Evolutionary conservation across 805 yeast genomes (phyloP), one percentile per base, ranked within the genome.

Genomic region (Komagataella pastoris): DNA sequence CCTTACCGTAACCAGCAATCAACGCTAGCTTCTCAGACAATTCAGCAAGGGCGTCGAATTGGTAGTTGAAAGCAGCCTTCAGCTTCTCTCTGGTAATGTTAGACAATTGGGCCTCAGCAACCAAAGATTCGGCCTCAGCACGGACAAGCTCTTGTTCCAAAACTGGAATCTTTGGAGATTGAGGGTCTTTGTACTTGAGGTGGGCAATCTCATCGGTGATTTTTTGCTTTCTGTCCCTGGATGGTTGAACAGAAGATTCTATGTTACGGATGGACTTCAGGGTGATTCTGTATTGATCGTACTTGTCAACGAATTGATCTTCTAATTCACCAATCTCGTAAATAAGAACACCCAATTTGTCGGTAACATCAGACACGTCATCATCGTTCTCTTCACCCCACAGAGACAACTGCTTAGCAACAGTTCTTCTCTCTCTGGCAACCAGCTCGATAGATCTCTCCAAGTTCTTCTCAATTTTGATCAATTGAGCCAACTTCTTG

Each of bases 331-430:
- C 97, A 66, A 93, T 80, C 77, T 91, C 98, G 74, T 83, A 91
- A 64, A 93, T 81, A 58, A 91, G 77, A 52, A 91, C 97, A 67
- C 98, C 98, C 68, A 91, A 80, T 73, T 93, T 90, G 73, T 91
- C 99, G 59, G 98, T 91, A 57, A 91, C 89, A 70, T 91, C 98
- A 55, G 93, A 82, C 52, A 91, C 96, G 64, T 91, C 99, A 64
- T 91, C 98, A 67, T 91, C 98, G 66, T 90, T 89, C 66, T 85
- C 95, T 69, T 87, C 96, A 74, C 99, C 99, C 99, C 99, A 91
- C 59, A 84, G 69, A 43, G 97, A 89, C 68, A 91, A 80, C 76
- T 91, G 98, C 76, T 89, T 90, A 62, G 98, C 99, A 60, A 90
- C 97, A 63, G 85, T 90, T 68, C 90, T 83, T 69, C 97, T 83